phyloP scores from a whole-genome alignment of 1,284 basidiomycete species.

The Sparassis latifolia region DNA sequence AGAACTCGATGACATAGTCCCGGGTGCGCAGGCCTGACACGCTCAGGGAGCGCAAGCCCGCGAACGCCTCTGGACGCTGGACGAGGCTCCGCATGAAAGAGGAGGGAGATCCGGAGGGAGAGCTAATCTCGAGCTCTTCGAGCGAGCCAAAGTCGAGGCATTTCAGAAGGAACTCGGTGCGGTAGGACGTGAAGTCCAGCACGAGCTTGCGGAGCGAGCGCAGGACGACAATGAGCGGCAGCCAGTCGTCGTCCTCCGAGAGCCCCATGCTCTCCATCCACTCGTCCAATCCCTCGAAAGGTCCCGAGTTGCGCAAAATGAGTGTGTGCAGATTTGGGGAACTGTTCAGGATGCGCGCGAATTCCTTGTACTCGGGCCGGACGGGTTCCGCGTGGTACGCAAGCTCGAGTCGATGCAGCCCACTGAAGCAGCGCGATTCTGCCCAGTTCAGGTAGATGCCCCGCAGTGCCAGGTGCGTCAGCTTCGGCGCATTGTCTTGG shows the following conservation, averaged over 20 bases:
- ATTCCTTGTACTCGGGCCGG: constrained; percentile 42
- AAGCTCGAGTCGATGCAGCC: constrained; percentile 45
- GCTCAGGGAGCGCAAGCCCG: not conserved
- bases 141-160: constrained; percentile 39
- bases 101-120: constrained; percentile 41
- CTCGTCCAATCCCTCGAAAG: constrained; percentile 27
- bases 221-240: constrained; percentile 38
- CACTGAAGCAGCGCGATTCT: constrained; percentile 39
- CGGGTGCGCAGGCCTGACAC: not conserved
- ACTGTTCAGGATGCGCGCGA: constrained; percentile 41
- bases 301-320: constrained; percentile 48
- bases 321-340: constrained; percentile 42
- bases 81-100: constrained; percentile 36
- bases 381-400: constrained; percentile 50
- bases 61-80: not conserved
- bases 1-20: constrained; percentile 19
- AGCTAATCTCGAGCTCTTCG: constrained; percentile 27
- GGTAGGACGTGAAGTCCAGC: constrained; percentile 34
- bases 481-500: constrained; percentile 36
- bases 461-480: constrained; percentile 49
- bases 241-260: constrained; percentile 13
- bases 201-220: constrained; percentile 43
- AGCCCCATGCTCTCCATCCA: constrained; percentile 24
- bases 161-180: constrained; percentile 32
- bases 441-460: constrained; percentile 58